phyloP scores from a whole-genome alignment of 2,329 filamentous ascomycete species.

The Colletotrichum sojae region DNA sequence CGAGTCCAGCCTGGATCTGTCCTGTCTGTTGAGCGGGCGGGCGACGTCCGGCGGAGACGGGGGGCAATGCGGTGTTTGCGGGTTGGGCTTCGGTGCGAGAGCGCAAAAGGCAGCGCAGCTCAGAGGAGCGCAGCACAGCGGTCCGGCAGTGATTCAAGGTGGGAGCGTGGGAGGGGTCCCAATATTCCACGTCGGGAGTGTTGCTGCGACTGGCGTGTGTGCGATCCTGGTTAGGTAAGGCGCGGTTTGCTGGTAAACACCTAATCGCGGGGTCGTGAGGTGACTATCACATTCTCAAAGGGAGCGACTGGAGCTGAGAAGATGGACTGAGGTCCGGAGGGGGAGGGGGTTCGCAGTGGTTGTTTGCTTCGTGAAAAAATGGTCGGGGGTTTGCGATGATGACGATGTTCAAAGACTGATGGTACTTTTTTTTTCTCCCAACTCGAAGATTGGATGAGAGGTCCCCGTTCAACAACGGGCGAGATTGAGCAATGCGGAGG shows the following conservation, averaged over 20 bases:
- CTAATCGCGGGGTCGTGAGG: conserved; percentile 30
- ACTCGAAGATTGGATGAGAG: conserved; percentile 36
- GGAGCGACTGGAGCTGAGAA: not conserved
- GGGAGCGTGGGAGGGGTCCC: conserved; percentile 7
- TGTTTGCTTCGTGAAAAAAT: conserved; percentile 3
- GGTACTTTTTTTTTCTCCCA: not conserved
- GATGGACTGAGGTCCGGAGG: not conserved
- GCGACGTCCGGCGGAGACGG: conserved; percentile 32
- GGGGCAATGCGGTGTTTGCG: conserved; percentile 24
- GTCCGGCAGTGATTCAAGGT: conserved; percentile 24
- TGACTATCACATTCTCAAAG: conserved; percentile 28
- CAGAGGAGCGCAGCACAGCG: conserved; percentile 17
- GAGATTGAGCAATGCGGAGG: conserved; percentile 27
- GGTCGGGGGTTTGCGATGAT: conserved; percentile 4
- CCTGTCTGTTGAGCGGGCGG: conserved; percentile 36
- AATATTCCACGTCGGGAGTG: conserved; percentile 34
- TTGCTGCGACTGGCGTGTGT: conserved; percentile 30
- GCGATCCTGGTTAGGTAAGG: conserved; percentile 38
- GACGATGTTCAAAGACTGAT: conserved; percentile 8
- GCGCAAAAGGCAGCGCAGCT: conserved; percentile 27
- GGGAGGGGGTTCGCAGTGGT: not conserved
- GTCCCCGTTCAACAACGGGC: conserved; percentile 29
- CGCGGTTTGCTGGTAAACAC: conserved; percentile 24
- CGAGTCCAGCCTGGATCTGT: conserved; percentile 27
- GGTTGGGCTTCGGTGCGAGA: conserved; percentile 24